Percentiles rank a stretch among this genome's conserved stretches.
These are phyloP conservation scores for Rhamnella rubrinervis DNA, from an alignment of 331 rosid species.

Conservation along the genomic window DNA sequence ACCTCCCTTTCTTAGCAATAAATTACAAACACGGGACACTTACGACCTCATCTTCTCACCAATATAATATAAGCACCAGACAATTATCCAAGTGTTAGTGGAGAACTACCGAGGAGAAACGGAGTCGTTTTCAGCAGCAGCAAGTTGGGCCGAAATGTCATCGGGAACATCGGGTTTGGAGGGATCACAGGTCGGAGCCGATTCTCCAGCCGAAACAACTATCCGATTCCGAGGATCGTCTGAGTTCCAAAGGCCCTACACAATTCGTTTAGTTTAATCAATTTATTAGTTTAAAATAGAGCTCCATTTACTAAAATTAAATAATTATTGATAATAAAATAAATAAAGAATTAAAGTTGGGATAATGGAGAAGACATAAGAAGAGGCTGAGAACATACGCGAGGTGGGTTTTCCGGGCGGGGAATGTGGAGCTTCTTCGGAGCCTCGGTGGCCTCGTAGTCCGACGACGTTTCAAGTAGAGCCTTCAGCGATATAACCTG, in stretches of 20 bases:
- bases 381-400: background rate
- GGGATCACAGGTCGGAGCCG: background rate
- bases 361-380: background rate
- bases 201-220: background rate
- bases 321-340: background rate
- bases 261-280: background rate
- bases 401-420: background rate
- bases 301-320: background rate
- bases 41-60: background rate
- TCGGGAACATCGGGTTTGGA: background rate
- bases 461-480: slow-evolving; percentile 5
- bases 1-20: too few relatives aligned
- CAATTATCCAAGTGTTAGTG: background rate
- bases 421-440: background rate
- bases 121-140: slow-evolving; percentile 7
- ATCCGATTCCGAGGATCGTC: background rate
- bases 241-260: slow-evolving; percentile 4
- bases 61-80: background rate
- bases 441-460: background rate
- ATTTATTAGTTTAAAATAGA: background rate
- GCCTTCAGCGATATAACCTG: slow-evolving; percentile 20
- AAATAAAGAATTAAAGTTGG: background rate
- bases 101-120: slow-evolving; percentile 1
- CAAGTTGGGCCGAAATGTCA: background rate
- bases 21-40: too few relatives aligned